Conservation (phyloP, 2,329 filamentous ascomycete genomes). For the Thielaviopsis euricoi region DNA sequence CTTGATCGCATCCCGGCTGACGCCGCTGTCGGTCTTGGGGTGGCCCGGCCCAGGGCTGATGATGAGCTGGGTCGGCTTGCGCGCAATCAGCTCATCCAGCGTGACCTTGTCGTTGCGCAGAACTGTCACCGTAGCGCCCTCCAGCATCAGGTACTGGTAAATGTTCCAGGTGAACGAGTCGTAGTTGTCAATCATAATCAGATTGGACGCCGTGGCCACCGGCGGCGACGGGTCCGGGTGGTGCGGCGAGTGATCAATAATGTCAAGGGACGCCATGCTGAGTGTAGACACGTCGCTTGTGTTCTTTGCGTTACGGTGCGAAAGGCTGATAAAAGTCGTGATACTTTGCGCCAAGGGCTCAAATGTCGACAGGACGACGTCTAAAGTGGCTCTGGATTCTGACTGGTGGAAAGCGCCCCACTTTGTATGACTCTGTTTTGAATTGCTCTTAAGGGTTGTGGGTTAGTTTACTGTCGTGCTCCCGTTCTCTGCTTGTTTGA, state of each 20-base stretch:
- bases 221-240: conserved; percentile 60
- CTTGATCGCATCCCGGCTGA: conserved; percentile 81
- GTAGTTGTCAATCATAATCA: conserved; percentile 96
- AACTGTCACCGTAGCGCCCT: conserved; percentile 80
- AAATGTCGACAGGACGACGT: not conserved
- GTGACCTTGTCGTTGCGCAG: conserved; percentile 85
- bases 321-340: not conserved
- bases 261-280: conserved; percentile 32
- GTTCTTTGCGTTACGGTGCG: not conserved
- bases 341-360: not conserved
- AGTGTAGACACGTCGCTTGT: not conserved
- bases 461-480: too few species aligned
- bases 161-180: conserved; percentile 99
- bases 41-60: conserved; percentile 92
- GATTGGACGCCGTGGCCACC: conserved; percentile 67
- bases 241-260: conserved; percentile 71
- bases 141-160: conserved; percentile 94
- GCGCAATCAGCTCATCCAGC: conserved; percentile 64
- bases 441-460: too few species aligned
- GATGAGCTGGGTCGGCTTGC: conserved; percentile 83
- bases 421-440: conserved; percentile 1
- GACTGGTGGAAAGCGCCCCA: conserved; percentile 1
- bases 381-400: not conserved
- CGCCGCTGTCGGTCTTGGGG: conserved; percentile 75
- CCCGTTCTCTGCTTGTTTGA: too few species aligned